These are phyloP conservation scores for Helianthus tuberosus DNA, from an alignment of 129 eudicot species.

Conservation along the genomic window DNA sequence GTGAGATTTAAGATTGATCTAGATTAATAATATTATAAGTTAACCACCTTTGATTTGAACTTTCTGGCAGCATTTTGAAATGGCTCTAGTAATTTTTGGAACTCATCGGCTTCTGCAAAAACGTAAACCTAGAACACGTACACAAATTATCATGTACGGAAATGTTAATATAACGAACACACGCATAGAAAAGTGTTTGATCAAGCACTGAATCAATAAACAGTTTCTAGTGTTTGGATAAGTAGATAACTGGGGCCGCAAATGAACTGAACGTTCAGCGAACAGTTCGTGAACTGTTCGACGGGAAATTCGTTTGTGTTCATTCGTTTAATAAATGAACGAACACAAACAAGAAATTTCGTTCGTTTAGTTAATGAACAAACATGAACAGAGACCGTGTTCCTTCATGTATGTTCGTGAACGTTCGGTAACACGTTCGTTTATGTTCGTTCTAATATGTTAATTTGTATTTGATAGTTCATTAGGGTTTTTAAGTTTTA, in stretches of 20 bases:
- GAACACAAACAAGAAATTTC: too few relatives aligned
- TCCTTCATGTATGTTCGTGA: too few relatives aligned
- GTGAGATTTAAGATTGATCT: constrained; percentile 3
- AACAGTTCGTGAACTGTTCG: too few relatives aligned
- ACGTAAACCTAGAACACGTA: constrained; percentile 64
- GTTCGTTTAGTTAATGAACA: too few relatives aligned
- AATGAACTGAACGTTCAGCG: too few relatives aligned
- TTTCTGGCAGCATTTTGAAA: constrained; percentile 71
- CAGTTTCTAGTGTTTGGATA: constrained; percentile 1
- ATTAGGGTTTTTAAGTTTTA: too few relatives aligned
- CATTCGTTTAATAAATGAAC: too few relatives aligned
- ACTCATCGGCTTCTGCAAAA: constrained; percentile 71
- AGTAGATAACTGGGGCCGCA: neutral
- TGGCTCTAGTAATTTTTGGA: constrained; percentile 66
- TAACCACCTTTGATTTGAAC: constrained; percentile 73
- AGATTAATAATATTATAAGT: neutral
- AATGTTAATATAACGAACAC: neutral
- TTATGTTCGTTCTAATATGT: too few relatives aligned
- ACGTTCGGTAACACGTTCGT: too few relatives aligned
- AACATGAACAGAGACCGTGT: too few relatives aligned
- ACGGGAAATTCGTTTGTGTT: too few relatives aligned
- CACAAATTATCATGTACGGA: neutral
- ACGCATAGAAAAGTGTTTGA: neutral
- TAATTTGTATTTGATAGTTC: too few relatives aligned
- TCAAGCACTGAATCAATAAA: neutral